These are phyloP conservation scores for Phlegmacium glaucopus DNA, from an alignment of 768 basidiomycete genomes.

Conservation along the genomic window DNA sequence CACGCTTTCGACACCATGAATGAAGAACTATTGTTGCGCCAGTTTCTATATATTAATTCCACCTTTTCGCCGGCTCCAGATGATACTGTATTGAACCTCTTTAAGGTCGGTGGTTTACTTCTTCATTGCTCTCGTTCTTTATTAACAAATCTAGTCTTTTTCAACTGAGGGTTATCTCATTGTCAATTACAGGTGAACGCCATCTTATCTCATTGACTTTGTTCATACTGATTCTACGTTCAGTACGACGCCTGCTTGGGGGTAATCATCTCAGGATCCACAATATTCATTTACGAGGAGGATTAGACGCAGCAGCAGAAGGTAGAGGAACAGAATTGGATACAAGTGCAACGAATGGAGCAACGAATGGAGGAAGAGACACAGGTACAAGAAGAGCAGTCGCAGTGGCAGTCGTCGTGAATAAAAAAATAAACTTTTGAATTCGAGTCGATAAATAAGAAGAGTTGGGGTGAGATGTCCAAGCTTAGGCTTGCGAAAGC, in stretches of 20 bases:
- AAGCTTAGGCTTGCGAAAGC: too few relatives aligned
- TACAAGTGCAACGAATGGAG: too few relatives aligned
- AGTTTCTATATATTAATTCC: slow-evolving; percentile 66
- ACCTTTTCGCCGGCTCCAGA: slow-evolving; percentile 83
- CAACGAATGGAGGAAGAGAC: too few relatives aligned
- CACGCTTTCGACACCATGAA: slow-evolving; percentile 11
- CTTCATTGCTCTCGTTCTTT: neutral
- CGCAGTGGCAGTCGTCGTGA: too few relatives aligned
- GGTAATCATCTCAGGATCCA: too few relatives aligned
- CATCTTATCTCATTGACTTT: neutral
- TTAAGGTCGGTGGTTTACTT: slow-evolving; percentile 44
- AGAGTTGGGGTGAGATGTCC: too few relatives aligned
- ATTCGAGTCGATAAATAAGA: too few relatives aligned
- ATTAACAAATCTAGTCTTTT: slow-evolving; percentile 55
- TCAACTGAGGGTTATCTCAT: slow-evolving; percentile 86
- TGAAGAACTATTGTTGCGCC: slow-evolving; percentile 28
- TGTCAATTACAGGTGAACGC: slow-evolving; percentile 80
- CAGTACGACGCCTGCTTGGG: slow-evolving; percentile 45
- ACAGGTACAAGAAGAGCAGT: too few relatives aligned
- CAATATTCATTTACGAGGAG: too few relatives aligned
- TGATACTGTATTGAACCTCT: slow-evolving; percentile 76
- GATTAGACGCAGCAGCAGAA: too few relatives aligned
- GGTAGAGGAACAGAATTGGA: too few relatives aligned
- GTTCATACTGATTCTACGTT: slow-evolving; percentile 1
- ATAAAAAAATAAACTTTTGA: too few relatives aligned